Evolutionary conservation across 176 grass and related monocot species (phyloP).

Genomic region (Eragrostis curvula): DNA sequence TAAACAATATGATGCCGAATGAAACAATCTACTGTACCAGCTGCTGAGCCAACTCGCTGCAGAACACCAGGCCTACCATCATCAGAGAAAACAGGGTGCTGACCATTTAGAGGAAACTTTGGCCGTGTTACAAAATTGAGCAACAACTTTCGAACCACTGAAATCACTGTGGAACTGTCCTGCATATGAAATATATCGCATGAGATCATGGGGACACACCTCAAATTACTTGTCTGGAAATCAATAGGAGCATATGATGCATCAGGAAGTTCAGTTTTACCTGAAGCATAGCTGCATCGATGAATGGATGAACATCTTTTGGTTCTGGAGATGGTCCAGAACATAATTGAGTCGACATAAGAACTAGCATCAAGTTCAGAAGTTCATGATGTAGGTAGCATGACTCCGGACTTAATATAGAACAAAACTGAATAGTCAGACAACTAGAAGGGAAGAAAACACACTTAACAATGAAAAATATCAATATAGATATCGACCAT

Average conservation of each 20-base stretch:
- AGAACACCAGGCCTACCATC: slow-evolving; percentile 79
- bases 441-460: slow-evolving; percentile 1
- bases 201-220: slow-evolving; percentile 15
- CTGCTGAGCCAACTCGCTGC: slow-evolving; percentile 89
- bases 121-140: slow-evolving; percentile 86
- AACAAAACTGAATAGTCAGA: slow-evolving; percentile 47
- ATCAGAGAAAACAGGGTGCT: slow-evolving; percentile 73
- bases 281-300: slow-evolving; percentile 95
- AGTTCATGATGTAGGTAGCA: slow-evolving; percentile 94
- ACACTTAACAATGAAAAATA: neutral
- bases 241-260: slow-evolving; percentile 19
- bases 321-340: slow-evolving; percentile 91
- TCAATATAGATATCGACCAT: slow-evolving; percentile 31
- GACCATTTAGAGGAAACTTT: slow-evolving; percentile 66
- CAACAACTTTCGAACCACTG: slow-evolving; percentile 71
- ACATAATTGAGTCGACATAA: slow-evolving; percentile 98
- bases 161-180: slow-evolving; percentile 73
- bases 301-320: slow-evolving; percentile 96
- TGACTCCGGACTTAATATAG: slow-evolving; percentile 71
- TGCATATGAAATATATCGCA: slow-evolving; percentile 54
- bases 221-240: slow-evolving; percentile 42
- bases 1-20: slow-evolving; percentile 26
- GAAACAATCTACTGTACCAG: slow-evolving; percentile 67
- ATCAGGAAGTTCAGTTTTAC: slow-evolving; percentile 52
- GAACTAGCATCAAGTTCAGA: slow-evolving; percentile 93